A percentile compares a stretch with the other conserved stretches of the same genome.
These are phyloP conservation scores for Calonectria pteridis DNA, from an alignment of 2,329 filamentous ascomycete genomes.

Conservation along the genomic window DNA sequence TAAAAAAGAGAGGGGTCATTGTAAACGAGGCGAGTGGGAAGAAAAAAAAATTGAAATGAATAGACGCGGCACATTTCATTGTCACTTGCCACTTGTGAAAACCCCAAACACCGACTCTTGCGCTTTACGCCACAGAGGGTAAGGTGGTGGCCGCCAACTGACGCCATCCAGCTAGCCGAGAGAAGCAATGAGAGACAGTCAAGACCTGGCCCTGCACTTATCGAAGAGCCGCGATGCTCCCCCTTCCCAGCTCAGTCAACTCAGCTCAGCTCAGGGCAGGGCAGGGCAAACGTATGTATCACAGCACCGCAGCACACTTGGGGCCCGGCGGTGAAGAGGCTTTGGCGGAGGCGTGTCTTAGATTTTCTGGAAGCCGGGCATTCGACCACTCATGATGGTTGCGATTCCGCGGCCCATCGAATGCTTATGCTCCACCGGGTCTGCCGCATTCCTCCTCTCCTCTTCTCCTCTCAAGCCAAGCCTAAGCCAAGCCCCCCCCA, in stretches of 20 bases:
- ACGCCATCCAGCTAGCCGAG: conserved; percentile 28
- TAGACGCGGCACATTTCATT: neutral
- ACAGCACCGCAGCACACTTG: neutral
- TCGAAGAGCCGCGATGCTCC: neutral
- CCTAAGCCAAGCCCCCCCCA: neutral
- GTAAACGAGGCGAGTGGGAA: neutral
- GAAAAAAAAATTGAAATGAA: neutral
- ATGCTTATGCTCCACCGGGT: conserved; percentile 34
- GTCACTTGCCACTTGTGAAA: conserved; percentile 20
- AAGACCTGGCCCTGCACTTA: neutral
- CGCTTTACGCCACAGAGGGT: conserved; percentile 26
- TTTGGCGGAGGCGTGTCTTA: neutral
- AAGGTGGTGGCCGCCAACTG: conserved; percentile 21
- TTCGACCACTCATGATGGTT: conserved; percentile 18
- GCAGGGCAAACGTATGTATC: neutral
- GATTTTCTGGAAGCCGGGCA: conserved; percentile 11
- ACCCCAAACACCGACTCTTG: conserved; percentile 29
- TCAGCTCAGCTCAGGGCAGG: neutral
- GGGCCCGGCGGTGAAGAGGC: neutral
- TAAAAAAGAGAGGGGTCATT: neutral
- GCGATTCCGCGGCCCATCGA: neutral
- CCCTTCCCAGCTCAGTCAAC: neutral
- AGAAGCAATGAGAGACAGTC: neutral
- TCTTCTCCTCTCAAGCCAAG: conserved; percentile 4
- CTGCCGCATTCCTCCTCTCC: conserved; percentile 41